Evolutionary conservation across 2,329 filamentous ascomycete genomes (phyloP), one percentile per base, ranked within the genome.

Genomic region (Aspergillus sp.): DNA sequence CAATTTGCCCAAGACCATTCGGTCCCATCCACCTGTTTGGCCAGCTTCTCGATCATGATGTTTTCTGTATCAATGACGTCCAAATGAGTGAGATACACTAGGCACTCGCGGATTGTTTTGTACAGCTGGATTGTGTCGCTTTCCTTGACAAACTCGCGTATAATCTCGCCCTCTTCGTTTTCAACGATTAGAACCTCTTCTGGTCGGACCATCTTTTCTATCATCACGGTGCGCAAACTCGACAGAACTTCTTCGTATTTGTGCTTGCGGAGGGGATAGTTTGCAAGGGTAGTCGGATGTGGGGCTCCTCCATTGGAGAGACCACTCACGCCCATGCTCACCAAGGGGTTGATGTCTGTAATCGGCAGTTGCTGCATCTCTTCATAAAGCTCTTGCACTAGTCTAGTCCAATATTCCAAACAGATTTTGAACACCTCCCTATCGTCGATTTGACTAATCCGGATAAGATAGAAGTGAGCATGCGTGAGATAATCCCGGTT

Each of bases 1-100:
- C 95, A 99, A 79, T 99, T 99, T 63, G 93, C 91, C 95, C 95
- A 99, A 6, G 96, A 99, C 95, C 95, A 99, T 77, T 99, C 96
- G 2, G 85, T 84, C 21, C 92, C 92, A 73, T 99, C 95, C 12
- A 99, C 95, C 77, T 99, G 95, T 65, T 92, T 89, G 33, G 92
- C 88, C 53, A 99, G 83, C 79, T 99, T 99, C 73, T 99, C 96
- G 4, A 95, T 97, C 96, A 99, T 99, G 80, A 99, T 99, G 62
- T 90, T 90, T 77, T 99, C 95, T 1, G 93, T 99, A 72, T 99
- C 95, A 61, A 96, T 88, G 41, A 99, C 96, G 70, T 99, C 95
- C 69, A 99, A 80, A 80, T 99, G 95, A 35, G 96, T 99, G 55
- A 99, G 84, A 75, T 98, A 99, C 56, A 99, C 95, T 52, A 99